These are phyloP conservation scores for Cladobotryum protrusum DNA, from an alignment of 2,329 filamentous ascomycete species.

Conservation along the genomic window DNA sequence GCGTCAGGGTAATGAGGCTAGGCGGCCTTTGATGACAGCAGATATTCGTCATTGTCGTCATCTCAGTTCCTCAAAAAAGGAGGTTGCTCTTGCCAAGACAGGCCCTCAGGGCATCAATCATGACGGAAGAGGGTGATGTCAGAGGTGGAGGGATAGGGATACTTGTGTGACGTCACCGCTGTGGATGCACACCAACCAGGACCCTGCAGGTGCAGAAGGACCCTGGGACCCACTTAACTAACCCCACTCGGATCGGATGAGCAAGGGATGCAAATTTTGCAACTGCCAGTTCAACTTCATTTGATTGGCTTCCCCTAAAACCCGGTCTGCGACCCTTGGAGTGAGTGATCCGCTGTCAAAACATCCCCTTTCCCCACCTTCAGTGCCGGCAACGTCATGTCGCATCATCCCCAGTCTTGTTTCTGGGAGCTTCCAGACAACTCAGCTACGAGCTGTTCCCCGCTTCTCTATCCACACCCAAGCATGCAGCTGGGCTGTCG, in stretches of 20 bases:
- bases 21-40: background rate
- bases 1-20: too few species aligned
- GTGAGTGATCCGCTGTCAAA: background rate
- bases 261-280: background rate
- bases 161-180: slow-evolving; percentile 24
- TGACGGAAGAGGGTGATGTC: slow-evolving; percentile 19
- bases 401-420: slow-evolving; percentile 19
- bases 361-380: slow-evolving; percentile 10
- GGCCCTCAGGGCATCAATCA: slow-evolving; percentile 1
- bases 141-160: slow-evolving; percentile 13
- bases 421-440: background rate
- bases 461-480: too few species aligned
- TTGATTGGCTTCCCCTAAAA: background rate
- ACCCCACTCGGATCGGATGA: slow-evolving; percentile 1
- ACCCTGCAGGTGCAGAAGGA: slow-evolving; percentile 22
- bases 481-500: too few species aligned
- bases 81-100: background rate
- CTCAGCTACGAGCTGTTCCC: too few species aligned
- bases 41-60: slow-evolving; percentile 9
- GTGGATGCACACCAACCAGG: slow-evolving; percentile 9
- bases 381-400: slow-evolving; percentile 21
- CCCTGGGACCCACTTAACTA: slow-evolving; percentile 8
- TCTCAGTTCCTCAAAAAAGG: slow-evolving; percentile 4
- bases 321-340: background rate
- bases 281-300: background rate